Evolutionary conservation across 1,139 yeast genomes (phyloP), one percentile per base, ranked within the genome.

Genomic region (Keqinozyma sinolaborantium): DNA sequence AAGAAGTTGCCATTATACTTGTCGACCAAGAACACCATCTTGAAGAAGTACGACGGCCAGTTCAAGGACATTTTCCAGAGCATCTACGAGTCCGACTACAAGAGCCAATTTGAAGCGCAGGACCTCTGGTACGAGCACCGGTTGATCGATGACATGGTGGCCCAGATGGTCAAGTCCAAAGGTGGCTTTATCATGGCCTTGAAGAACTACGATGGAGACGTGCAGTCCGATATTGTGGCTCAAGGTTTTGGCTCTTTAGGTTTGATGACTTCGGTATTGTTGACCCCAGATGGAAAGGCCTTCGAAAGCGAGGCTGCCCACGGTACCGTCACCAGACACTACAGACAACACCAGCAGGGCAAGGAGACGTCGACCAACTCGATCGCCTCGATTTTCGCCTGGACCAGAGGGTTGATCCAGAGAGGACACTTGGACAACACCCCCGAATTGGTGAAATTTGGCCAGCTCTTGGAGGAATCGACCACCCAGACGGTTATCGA

Each of bases 131-230:
- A 81, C 50, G 92, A 83, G 53, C 94, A 83, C 56, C 78, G 94
- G 61, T 71, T 83, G 46, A 83, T 83, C 42, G 94, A 83, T 56
- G 94, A 83, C 56, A 83, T 83, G 90, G 94, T 83, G 41, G 94
- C 94, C 4, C 94, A 83, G 61, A 83, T 83, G 94, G 64, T 83
- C 54, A 83, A 83, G 58, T 82, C 90, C 16, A 80, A 78, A 53
- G 94, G 94, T 56, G 94, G 94, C 8, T 83, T 76, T 53, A 77
- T 83, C 45, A 80, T 83, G 70, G 94, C 94, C 30, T 70, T 83
- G 73, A 83, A 83, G 62, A 83, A 83, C 60, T 83, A 83, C 53
- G 94, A 83, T 56, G 94, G 94, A 60, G 94, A 83, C 58, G 94
- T 83, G 34, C 87, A 83, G 60, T 79, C 86, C 5, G 94, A 83